A percentile compares a stretch with the other conserved stretches of the same genome.
These are phyloP conservation scores for Rosa chinensis DNA, from an alignment of 306 rosid genomes.

Conservation along the genomic window DNA sequence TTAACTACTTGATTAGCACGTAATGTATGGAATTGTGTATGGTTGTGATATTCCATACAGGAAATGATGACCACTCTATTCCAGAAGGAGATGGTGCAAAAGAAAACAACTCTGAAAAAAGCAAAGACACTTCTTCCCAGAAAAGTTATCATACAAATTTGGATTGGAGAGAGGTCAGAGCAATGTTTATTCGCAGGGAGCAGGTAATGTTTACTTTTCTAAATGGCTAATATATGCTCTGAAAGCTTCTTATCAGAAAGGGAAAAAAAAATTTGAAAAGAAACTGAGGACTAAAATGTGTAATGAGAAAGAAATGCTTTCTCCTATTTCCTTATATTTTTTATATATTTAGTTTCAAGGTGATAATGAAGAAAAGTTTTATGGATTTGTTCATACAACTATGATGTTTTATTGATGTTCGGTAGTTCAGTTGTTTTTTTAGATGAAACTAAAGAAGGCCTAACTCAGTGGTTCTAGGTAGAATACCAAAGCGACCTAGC, in stretches of 20 bases:
- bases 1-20: neutral
- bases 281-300: neutral
- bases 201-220: constrained; percentile 57
- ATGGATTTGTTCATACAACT: neutral
- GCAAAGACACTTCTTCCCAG: constrained; percentile 45
- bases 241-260: neutral
- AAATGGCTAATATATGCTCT: constrained; percentile 11
- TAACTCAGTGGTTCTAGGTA: neutral
- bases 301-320: neutral
- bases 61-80: constrained; percentile 64
- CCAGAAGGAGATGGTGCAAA: constrained; percentile 74
- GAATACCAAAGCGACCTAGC: neutral
- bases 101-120: constrained; percentile 55
- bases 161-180: constrained; percentile 98
- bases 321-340: neutral
- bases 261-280: neutral
- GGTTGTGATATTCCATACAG: constrained; percentile 38
- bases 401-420: neutral
- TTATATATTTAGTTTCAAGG: neutral
- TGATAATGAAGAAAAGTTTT: neutral
- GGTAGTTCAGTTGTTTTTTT: neutral
- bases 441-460: neutral
- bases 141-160: constrained; percentile 42
- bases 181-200: constrained; percentile 68
- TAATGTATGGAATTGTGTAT: constrained; percentile 15